A percentile compares a stretch with the other conserved stretches of the same genome.
Conservation (phyloP, 2,329 filamentous ascomycete genomes). For the Aspergillus nomiae region DNA sequence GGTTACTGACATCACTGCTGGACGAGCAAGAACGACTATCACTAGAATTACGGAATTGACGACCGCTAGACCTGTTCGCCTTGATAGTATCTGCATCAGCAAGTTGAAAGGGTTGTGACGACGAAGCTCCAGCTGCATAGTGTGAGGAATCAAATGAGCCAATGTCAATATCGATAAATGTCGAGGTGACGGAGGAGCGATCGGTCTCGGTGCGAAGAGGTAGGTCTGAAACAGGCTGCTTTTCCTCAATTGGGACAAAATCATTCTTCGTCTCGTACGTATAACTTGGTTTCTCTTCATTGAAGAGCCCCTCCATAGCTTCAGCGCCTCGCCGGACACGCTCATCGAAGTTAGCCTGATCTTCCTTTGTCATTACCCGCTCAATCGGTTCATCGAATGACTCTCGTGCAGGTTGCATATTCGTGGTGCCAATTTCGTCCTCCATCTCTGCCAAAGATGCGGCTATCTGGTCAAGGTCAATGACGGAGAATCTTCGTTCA, state of each 20-base stretch:
- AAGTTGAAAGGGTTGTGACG: slow-evolving; percentile 54
- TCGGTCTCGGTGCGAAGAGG: slow-evolving; percentile 52
- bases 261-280: slow-evolving; percentile 57
- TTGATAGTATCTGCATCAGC: slow-evolving; percentile 58
- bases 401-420: slow-evolving; percentile 26
- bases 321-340: slow-evolving; percentile 59
- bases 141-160: slow-evolving; percentile 52
- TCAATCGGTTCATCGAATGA: slow-evolving; percentile 30
- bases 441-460: slow-evolving; percentile 50
- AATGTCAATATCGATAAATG: slow-evolving; percentile 60
- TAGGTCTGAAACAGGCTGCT: slow-evolving; percentile 55
- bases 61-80: slow-evolving; percentile 55
- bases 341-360: slow-evolving; percentile 58
- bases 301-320: slow-evolving; percentile 60
- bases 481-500: slow-evolving; percentile 53
- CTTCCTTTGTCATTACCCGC: slow-evolving; percentile 42
- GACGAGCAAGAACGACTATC: slow-evolving; percentile 36
- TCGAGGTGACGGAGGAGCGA: slow-evolving; percentile 50
- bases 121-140: slow-evolving; percentile 55
- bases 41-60: slow-evolving; percentile 43
- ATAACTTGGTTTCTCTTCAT: slow-evolving; percentile 59
- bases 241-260: slow-evolving; percentile 47
- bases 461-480: slow-evolving; percentile 48
- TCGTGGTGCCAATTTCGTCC: slow-evolving; percentile 40
- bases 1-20: slow-evolving; percentile 30